Base-by-base conservation (phyloP, 345 rosid species). In the Salix udensis region DNA sequence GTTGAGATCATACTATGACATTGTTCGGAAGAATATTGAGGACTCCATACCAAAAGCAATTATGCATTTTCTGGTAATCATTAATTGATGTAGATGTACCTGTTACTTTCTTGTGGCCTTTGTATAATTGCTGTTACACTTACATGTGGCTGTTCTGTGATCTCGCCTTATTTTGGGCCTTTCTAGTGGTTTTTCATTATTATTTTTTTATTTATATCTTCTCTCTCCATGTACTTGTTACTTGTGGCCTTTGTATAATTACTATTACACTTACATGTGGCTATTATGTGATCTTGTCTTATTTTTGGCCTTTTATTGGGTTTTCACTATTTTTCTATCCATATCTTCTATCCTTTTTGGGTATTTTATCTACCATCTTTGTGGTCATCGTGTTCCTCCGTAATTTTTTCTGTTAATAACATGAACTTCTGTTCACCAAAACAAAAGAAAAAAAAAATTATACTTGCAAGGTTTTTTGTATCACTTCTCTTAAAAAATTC, bases 11-110 rank as follows among this genome's bases (percentile, higher is more conserved):
- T 96, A 96, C 80, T 96, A 94, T 28, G 97, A 94, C 86, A 92
- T 96, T 83, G 99, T 91, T 39, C 85, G 99, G 82, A 96, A 90
- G 89, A 94, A 94, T 82, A 87, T 96, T 40, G 94, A 91, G 86
- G 98, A 96, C 82, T 83, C 82, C 4, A 80, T 92, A 66, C 99
- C 99, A 34, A 96, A 94, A 87, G 94, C 99, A 73, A 92, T 96
- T 76, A 96, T 96, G 96, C 99, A 94, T 84, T 96, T 96, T 83
- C 86, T 96, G 94, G 99, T 83, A 88, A 85, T 77, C 23, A 78
- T 72, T 74, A 16, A 74, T 53, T 13, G 14, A 19, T 64, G 19
- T 31, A 0, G 61, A 65, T 18, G 13, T 30, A 58, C 70, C 18
- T 50, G n/a, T 26, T 70, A 14, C 34, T 71, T 79, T 50, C n/a